A percentile compares a stretch with the other conserved stretches of the same genome.
These are phyloP conservation scores for Epichloe bromicola DNA, from an alignment of 2,329 filamentous ascomycete genomes.

Conservation along the genomic window DNA sequence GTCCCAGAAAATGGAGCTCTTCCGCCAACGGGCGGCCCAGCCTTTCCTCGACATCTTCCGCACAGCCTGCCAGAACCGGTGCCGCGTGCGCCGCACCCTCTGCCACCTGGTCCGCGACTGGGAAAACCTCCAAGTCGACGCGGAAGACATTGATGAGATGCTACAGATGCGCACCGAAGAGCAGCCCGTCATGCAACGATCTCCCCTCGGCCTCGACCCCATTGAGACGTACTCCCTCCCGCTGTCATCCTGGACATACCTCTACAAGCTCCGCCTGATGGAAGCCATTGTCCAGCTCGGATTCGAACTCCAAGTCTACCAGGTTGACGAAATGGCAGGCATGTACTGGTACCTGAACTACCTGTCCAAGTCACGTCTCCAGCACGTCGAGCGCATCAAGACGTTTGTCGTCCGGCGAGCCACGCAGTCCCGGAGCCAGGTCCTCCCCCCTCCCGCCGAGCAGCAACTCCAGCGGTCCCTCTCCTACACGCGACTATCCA, in stretches of 20 bases:
- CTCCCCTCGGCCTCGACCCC: conserved; percentile 20
- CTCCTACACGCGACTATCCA: conserved; percentile 44
- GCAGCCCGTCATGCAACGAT: conserved; percentile 38
- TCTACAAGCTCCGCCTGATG: conserved; percentile 82
- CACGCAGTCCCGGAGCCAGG: conserved; percentile 14
- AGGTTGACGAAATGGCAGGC: conserved; percentile 66
- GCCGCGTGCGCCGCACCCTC: conserved; percentile 77
- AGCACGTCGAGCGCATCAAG: conserved; percentile 62
- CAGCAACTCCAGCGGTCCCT: conserved; percentile 35
- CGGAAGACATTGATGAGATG: conserved; percentile 61
- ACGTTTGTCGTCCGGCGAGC: conserved; percentile 41
- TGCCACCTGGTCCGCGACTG: conserved; percentile 73
- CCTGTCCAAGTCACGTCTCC: conserved; percentile 52
- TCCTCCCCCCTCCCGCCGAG: conserved; percentile 19
- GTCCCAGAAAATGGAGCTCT: conserved; percentile 58
- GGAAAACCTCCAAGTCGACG: conserved; percentile 72
- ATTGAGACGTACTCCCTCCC: conserved; percentile 53
- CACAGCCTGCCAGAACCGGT: conserved; percentile 79
- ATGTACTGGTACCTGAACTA: conserved; percentile 90
- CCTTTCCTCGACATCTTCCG: conserved; percentile 76
- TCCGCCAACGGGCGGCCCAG: conserved; percentile 47
- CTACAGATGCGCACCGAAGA: conserved; percentile 51
- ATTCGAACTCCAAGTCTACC: conserved; percentile 86
- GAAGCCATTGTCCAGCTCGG: conserved; percentile 81
- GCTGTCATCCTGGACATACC: conserved; percentile 77